phyloP scores from a whole-genome alignment of 2,329 filamentous ascomycete species.

The Tympanopsis confertula region DNA sequence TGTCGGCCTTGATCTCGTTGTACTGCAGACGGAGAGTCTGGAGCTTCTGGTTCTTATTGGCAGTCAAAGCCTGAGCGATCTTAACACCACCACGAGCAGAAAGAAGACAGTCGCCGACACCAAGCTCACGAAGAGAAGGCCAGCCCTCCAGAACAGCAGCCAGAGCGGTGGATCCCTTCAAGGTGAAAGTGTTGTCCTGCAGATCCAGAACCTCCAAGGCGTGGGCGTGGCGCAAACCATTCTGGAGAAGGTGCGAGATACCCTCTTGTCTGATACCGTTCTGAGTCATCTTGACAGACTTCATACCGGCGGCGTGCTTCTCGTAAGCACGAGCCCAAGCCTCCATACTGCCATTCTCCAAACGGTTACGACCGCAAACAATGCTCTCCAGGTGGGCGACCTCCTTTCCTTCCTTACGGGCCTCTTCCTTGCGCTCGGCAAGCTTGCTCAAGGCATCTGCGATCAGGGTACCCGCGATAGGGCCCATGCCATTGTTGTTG shows the following conservation, averaged over 20 bases:
- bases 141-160: slow-evolving; percentile 65
- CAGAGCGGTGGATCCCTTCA: slow-evolving; percentile 66
- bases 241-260: slow-evolving; percentile 66
- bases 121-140: slow-evolving; percentile 68
- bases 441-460: slow-evolving; percentile 78
- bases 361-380: slow-evolving; percentile 86
- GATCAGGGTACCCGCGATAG: slow-evolving; percentile 77
- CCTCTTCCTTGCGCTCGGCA: slow-evolving; percentile 71
- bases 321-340: slow-evolving; percentile 85
- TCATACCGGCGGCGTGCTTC: slow-evolving; percentile 70
- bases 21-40: slow-evolving; percentile 77
- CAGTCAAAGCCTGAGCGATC: slow-evolving; percentile 60
- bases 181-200: slow-evolving; percentile 95
- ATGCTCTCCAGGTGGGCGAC: slow-evolving; percentile 88
- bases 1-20: slow-evolving; percentile 79
- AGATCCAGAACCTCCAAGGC: slow-evolving; percentile 71
- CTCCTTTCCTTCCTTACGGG: slow-evolving; percentile 57
- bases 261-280: slow-evolving; percentile 95
- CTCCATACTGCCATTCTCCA: slow-evolving; percentile 92
- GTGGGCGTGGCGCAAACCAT: slow-evolving; percentile 63
- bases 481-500: slow-evolving; percentile 96
- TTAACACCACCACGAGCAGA: slow-evolving; percentile 65
- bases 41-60: slow-evolving; percentile 68
- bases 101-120: slow-evolving; percentile 78
- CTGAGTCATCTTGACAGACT: slow-evolving; percentile 84